Conservation (phyloP, 257 asterid genomes). For the Catharanthus roseus region DNA sequence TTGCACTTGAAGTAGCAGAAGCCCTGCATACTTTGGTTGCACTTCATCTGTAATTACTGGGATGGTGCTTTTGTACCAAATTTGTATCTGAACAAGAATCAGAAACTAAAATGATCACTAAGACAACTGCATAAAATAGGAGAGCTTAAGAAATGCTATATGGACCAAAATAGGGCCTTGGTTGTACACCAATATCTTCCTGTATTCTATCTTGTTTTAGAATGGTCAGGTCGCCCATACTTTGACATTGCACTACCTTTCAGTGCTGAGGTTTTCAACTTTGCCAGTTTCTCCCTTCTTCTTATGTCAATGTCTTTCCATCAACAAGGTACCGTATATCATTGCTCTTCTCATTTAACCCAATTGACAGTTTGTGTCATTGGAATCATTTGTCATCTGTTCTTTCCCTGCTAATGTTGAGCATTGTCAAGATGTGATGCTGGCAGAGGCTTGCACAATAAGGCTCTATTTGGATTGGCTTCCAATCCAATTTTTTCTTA, state of each 20-base stretch:
- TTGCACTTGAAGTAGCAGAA: neutral
- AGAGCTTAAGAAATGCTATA: neutral
- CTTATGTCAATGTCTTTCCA: neutral
- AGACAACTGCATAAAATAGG: neutral
- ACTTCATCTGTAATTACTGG: no score
- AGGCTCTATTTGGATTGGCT: no score
- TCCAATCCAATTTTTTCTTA: no score
- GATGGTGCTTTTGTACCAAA: neutral
- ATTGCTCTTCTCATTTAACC: neutral
- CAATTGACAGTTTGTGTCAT: neutral
- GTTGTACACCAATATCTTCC: neutral
- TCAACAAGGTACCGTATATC: neutral
- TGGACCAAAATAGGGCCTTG: neutral
- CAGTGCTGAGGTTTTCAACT: neutral
- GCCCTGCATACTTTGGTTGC: neutral
- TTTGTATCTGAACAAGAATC: neutral
- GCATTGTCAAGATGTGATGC: neutral
- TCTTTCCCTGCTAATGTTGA: neutral
- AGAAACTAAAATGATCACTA: neutral
- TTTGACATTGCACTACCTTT: neutral
- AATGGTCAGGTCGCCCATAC: neutral
- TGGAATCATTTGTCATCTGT: neutral
- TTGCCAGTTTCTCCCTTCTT: neutral
- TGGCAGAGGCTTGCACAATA: no score
- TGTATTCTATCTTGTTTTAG: neutral